Base-by-base conservation (phyloP, 192 early-diverging fungal species). In the Coemansia sp. region DNA sequence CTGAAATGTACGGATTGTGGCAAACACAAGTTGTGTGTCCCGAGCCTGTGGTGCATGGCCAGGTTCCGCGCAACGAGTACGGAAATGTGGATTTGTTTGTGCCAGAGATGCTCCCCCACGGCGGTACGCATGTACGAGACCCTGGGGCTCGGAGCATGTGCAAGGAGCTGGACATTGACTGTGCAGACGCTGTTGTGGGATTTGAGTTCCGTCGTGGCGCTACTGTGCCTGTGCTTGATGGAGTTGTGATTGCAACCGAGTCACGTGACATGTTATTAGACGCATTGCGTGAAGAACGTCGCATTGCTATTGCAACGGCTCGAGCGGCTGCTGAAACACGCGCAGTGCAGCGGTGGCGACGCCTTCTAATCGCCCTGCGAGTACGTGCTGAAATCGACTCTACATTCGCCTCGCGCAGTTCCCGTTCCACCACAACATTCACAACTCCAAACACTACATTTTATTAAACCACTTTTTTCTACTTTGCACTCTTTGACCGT, bases 1-100 rank as follows among this genome's bases (percentile, higher is more conserved):
- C 45, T 3, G 62, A 52, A 43, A 74, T 92, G 27, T 97, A 85
- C 70, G 96, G 89, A 32, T 87, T 89, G 57, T 97, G 93, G 94
- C 94, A 98, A 75, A 97, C 94, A 10, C 82, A 85, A 37, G 61
- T 68, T 14, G 90, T 88, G 69, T 54, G 71, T 22, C 76, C 92
- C 0, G 76, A 82, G 43, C 83, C 84, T 32, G 80, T 95, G 10
- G 66, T 80, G 9, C 74, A 92, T 22, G 94, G 94, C 9, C 84
- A 69, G 24, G 88, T 98, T 14, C 92, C 94, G 8, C 82, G 87
- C 50, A 94, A 94, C 72, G 57, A 69, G 9, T 97, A 87, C 74
- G 94, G 94, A 8, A 85, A 90, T 64, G 74, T 96, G 38, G 93
- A 98, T 66, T 60, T 98, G 32, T 93, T 95, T 71, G 87, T 88